Percentiles rank a stretch among this genome's conserved stretches.
phyloP scores from a whole-genome alignment of 163 green algal species.

The Smithsoniella earleae region DNA sequence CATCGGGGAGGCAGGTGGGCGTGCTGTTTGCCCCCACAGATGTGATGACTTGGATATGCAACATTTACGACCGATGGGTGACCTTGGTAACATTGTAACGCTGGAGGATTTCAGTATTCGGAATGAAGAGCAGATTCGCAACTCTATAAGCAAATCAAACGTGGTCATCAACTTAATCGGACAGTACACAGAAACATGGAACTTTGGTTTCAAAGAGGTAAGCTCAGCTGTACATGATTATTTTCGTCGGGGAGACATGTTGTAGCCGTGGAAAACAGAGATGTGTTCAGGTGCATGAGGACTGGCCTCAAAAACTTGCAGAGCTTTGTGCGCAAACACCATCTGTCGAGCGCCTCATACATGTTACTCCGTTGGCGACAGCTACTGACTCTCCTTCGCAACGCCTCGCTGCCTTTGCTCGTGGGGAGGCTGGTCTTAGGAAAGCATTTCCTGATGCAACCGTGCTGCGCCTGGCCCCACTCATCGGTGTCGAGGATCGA shows the following conservation, averaged over 20 bases:
- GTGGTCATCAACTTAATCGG: constrained; percentile 94
- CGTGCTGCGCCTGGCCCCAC: constrained; percentile 53
- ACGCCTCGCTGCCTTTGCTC: constrained; percentile 63
- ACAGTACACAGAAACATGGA: constrained; percentile 79
- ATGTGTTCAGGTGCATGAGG: constrained; percentile 50
- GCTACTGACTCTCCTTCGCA: constrained; percentile 43
- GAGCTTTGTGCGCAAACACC: constrained; percentile 39
- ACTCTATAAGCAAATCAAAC: constrained; percentile 70
- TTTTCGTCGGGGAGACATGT: background rate
- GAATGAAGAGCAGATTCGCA: constrained; percentile 62
- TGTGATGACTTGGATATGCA: constrained; percentile 74
- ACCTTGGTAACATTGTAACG: constrained; percentile 77
- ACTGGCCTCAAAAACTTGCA: constrained; percentile 57
- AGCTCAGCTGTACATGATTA: constrained; percentile 30
- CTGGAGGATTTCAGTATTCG: constrained; percentile 64
- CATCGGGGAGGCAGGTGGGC: background rate
- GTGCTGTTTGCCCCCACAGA: constrained; percentile 78
- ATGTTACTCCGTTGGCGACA: constrained; percentile 74
- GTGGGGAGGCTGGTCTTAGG: constrained; percentile 67
- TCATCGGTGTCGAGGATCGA: constrained; percentile 87
- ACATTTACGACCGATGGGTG: constrained; percentile 90
- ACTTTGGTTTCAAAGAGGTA: constrained; percentile 80
- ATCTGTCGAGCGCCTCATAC: constrained; percentile 64
- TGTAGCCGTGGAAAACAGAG: too few species aligned
- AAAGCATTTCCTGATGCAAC: constrained; percentile 57